phyloP scores from a whole-genome alignment of 768 basidiomycete species.

The Leccinum broughii region DNA sequence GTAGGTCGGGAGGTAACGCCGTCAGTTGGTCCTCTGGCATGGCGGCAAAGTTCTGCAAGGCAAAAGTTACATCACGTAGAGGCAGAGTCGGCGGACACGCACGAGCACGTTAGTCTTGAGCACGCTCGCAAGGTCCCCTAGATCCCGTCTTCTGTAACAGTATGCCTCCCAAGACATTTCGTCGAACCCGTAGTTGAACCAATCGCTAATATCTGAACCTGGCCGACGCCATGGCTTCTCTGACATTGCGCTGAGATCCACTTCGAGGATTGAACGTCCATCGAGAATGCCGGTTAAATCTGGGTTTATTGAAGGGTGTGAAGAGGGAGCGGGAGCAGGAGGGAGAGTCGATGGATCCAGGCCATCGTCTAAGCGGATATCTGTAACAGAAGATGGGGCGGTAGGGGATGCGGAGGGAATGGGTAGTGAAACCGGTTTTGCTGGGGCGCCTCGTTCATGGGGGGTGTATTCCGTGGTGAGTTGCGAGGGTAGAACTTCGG shows the following conservation, averaged over 20 bases:
- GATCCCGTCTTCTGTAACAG: conserved; percentile 77
- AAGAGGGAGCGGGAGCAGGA: conserved; percentile 67
- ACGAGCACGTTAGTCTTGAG: conserved; percentile 85
- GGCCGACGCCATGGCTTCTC: conserved; percentile 92
- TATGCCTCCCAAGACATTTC: conserved; percentile 96
- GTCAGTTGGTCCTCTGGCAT: conserved; percentile 82
- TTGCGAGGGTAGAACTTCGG: conserved; percentile 46
- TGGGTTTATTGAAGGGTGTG: conserved; percentile 78
- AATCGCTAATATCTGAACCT: conserved; percentile 92
- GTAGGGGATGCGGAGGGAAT: conserved; percentile 22
- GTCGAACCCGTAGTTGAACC: conserved; percentile 99
- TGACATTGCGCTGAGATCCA: conserved; percentile 70
- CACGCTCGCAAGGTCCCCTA: conserved; percentile 76
- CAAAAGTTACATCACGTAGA: conserved; percentile 9
- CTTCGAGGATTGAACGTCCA: conserved; percentile 79
- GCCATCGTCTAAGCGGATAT: conserved; percentile 43
- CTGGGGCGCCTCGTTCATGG: conserved; percentile 57
- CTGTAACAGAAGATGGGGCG: conserved; percentile 21
- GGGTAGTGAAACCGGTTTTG: conserved; percentile 27
- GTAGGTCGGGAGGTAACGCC: conserved; percentile 76
- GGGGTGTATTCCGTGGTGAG: conserved; percentile 84
- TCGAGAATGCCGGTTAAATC: conserved; percentile 63
- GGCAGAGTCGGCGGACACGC: conserved; percentile 30
- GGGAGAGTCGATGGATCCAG: conserved; percentile 68
- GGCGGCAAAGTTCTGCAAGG: conserved; percentile 67